These are phyloP conservation scores for Magnolia changhungtana DNA, from an alignment of 164 flowering plant species.

Conservation along the genomic window DNA sequence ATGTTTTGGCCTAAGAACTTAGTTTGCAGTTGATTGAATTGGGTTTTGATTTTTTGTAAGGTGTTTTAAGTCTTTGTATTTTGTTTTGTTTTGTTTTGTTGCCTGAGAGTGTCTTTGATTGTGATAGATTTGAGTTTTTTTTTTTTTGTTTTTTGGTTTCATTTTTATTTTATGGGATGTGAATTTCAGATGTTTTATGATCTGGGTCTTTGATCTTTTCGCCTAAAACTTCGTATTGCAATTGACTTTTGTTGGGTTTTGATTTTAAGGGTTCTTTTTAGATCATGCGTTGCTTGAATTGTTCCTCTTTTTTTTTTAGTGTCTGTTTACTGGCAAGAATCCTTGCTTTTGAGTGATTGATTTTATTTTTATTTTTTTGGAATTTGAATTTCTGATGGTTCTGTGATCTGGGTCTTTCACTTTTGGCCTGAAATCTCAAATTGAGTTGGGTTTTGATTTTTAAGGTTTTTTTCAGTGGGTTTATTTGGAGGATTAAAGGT, in stretches of 20 bases:
- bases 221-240: not conserved
- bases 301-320: not conserved
- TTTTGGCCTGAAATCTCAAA: not conserved
- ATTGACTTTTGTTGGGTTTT: not conserved
- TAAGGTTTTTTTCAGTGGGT: no score
- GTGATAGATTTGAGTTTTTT: not conserved
- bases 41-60: not conserved
- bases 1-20: not conserved
- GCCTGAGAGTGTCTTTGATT: not conserved
- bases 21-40: not conserved
- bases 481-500: no score
- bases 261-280: not conserved
- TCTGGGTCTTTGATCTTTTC: not conserved
- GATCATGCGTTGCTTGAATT: not conserved
- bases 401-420: slow-evolving; percentile 24
- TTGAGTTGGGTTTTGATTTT: not conserved
- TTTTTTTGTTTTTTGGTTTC: no score
- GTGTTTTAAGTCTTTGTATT: not conserved
- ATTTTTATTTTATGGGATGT: not conserved
- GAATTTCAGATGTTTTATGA: not conserved
- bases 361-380: slow-evolving; percentile 8
- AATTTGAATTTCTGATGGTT: slow-evolving; percentile 7
- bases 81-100: not conserved
- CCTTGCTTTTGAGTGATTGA: not conserved
- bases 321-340: not conserved